phyloP scores from a whole-genome alignment of 2,329 filamentous ascomycete species.

The Periconia macrospinosa region DNA sequence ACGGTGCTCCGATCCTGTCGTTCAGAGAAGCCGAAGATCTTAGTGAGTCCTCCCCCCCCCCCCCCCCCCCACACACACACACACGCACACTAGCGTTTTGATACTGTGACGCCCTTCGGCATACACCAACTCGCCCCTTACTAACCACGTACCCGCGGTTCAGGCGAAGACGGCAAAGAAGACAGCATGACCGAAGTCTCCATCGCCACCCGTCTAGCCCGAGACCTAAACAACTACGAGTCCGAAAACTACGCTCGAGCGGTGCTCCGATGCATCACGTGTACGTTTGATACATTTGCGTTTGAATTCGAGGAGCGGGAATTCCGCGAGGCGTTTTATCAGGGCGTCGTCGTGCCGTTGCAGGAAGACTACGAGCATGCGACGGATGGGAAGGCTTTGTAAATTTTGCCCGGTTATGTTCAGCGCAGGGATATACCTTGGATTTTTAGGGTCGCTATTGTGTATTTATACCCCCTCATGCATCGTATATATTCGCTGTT shows the following conservation, averaged over 20 bases:
- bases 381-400: background rate
- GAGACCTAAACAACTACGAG: slow-evolving; percentile 5
- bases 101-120: too few species aligned
- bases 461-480: too few species aligned
- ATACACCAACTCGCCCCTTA: too few species aligned
- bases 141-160: too few species aligned
- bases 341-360: slow-evolving; percentile 8
- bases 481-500: too few species aligned
- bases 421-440: too few species aligned
- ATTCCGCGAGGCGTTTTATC: slow-evolving; percentile 9
- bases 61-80: too few species aligned
- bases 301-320: slow-evolving; percentile 3
- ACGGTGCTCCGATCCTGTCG: slow-evolving; percentile 4
- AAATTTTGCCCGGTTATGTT: too few species aligned
- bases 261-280: slow-evolving; percentile 7
- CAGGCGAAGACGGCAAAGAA: background rate
- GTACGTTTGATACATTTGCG: background rate
- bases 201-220: slow-evolving; percentile 7
- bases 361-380: slow-evolving; percentile 10
- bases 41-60: background rate
- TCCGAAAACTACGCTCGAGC: slow-evolving; percentile 8
- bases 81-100: too few species aligned
- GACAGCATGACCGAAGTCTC: slow-evolving; percentile 5
- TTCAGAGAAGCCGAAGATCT: slow-evolving; percentile 10
- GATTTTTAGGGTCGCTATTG: too few species aligned